Evolutionary conservation across 148 eudicot species (phyloP).

Genomic region (Persicaria tinctoria): DNA sequence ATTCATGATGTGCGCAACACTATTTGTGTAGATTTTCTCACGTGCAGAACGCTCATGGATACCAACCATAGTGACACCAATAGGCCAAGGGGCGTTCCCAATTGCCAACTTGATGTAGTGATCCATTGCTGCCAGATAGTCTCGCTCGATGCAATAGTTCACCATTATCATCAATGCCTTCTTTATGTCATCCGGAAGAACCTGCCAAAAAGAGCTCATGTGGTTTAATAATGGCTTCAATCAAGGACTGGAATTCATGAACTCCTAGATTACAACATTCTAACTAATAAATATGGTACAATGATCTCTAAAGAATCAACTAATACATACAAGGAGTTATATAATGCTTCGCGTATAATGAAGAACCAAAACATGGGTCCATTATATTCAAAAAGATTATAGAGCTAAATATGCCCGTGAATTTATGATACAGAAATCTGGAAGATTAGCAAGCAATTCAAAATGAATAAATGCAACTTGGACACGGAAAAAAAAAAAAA

Average conservation of each 20-base stretch:
- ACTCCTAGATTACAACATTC: neutral
- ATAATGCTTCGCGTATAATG: too few relatives aligned
- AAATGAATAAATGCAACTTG: neutral
- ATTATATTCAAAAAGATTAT: too few relatives aligned
- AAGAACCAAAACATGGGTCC: too few relatives aligned
- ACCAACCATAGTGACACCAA: conserved; percentile 99
- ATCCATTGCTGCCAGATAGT: conserved; percentile 92
- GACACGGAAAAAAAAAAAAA: neutral
- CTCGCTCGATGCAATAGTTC: conserved; percentile 67
- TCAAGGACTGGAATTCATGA: neutral
- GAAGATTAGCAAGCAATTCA: neutral
- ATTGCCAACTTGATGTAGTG: conserved; percentile 90
- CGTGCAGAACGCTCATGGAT: conserved; percentile 99
- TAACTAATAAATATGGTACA: too few relatives aligned
- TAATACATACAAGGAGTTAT: too few relatives aligned
- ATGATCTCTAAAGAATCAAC: too few relatives aligned
- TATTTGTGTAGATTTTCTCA: conserved; percentile 89
- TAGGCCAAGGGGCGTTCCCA: conserved; percentile 99
- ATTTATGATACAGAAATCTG: neutral
- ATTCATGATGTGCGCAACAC: conserved; percentile 98
- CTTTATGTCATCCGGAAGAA: conserved; percentile 79
- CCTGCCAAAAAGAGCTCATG: conserved; percentile 21
- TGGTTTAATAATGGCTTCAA: neutral
- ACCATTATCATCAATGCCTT: conserved; percentile 66
- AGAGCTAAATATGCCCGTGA: neutral